phyloP scores from a whole-genome alignment of 345 rosid species.

The Dipteronia dyeriana region DNA sequence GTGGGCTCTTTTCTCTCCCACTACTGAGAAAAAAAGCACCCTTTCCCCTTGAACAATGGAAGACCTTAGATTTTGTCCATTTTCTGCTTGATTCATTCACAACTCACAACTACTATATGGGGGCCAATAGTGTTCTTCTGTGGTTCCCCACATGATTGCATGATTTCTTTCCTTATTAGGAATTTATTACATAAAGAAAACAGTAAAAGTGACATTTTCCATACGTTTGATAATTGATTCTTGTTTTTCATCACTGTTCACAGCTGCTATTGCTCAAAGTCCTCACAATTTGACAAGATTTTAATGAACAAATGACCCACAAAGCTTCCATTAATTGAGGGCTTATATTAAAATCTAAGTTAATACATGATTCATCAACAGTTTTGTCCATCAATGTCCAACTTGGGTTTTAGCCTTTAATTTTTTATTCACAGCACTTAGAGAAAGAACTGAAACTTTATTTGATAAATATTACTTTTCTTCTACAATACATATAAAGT shows the following conservation, averaged over 20 bases:
- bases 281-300: slow-evolving; percentile 14
- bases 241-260: background rate
- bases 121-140: background rate
- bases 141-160: slow-evolving; percentile 23
- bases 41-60: slow-evolving; percentile 24
- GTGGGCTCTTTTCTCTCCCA: slow-evolving; percentile 28
- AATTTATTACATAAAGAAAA: slow-evolving; percentile 19
- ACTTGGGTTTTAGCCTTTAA: slow-evolving; percentile 5
- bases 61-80: slow-evolving; percentile 20
- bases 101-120: background rate
- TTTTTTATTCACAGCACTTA: background rate
- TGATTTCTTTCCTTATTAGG: slow-evolving; percentile 23
- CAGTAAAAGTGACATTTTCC: slow-evolving; percentile 25
- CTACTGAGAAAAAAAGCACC: slow-evolving; percentile 29
- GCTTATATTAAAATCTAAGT: slow-evolving; percentile 3
- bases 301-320: slow-evolving; percentile 19
- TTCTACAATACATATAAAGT: background rate
- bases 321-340: slow-evolving; percentile 17
- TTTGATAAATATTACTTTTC: background rate
- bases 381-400: slow-evolving; percentile 19
- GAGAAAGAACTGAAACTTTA: slow-evolving; percentile 4
- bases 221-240: slow-evolving; percentile 2
- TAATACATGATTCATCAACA: slow-evolving; percentile 11
- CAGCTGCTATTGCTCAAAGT: background rate
- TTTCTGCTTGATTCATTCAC: slow-evolving; percentile 21